Percentiles rank a stretch among this genome's conserved stretches.
These are phyloP conservation scores for Arachnopeziza araneosa DNA, from an alignment of 2,329 filamentous ascomycete species.

Conservation along the genomic window DNA sequence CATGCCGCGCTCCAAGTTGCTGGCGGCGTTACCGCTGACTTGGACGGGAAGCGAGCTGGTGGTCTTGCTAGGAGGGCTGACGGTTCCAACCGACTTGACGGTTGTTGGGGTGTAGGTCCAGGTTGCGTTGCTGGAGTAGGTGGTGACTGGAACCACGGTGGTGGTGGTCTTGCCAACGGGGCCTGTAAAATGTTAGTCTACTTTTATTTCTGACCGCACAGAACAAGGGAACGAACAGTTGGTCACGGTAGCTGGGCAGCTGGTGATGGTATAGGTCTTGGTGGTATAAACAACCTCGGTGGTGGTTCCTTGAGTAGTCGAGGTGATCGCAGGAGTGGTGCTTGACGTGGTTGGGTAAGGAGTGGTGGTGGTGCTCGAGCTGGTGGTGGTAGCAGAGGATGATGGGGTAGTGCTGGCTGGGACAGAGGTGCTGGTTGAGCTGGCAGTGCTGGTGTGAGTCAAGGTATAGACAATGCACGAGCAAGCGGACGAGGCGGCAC, in stretches of 20 bases:
- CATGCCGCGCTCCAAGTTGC: background rate
- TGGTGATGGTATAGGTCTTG: background rate
- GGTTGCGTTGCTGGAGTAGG: background rate
- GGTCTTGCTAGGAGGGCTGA: background rate
- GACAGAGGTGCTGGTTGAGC: background rate
- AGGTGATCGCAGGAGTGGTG: background rate
- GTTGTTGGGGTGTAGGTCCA: background rate
- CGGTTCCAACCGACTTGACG: background rate
- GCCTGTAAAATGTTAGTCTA: too few relatives aligned
- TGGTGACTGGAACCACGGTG: background rate
- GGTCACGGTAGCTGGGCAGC: background rate
- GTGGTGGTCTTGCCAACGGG: background rate
- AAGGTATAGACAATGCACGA: constrained; percentile 8
- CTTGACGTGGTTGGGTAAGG: background rate
- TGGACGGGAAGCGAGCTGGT: background rate
- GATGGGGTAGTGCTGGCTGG: constrained; percentile 1
- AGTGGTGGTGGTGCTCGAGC: background rate
- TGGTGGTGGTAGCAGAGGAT: background rate
- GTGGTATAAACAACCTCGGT: background rate
- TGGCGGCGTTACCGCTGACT: background rate
- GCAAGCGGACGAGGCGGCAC: constrained; percentile 2
- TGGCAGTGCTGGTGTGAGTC: constrained; percentile 1
- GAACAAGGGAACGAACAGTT: background rate
- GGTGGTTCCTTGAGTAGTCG: background rate
- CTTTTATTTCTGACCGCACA: too few relatives aligned